Evolutionary conservation across 2,329 filamentous ascomycete genomes (phyloP), one percentile per base, ranked within the genome.

Genomic region (Coniella lustricola): DNA sequence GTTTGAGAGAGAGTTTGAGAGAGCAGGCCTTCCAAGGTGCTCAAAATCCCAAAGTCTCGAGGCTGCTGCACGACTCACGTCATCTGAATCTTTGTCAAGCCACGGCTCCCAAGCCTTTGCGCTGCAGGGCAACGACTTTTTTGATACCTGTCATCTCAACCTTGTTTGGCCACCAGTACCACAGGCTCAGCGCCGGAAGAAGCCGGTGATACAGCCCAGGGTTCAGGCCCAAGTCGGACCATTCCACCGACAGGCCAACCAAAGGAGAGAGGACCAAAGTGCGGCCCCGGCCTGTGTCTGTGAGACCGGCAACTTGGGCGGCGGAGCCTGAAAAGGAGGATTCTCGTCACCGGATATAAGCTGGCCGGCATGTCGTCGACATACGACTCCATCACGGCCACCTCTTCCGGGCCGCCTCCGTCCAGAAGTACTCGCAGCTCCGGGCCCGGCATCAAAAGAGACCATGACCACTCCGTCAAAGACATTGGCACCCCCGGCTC

Each of bases 341-440:
- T 14, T 29, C 25, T 29, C 40, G 12, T 17, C 40, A 8, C 16
- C n/a, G 43, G 37, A 18, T 22, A 25, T 21, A 32, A 43, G 25
- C n/a, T 29, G 17, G 14, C 17, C 40, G 32, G 21, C 3, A 52
- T 52, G 50, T 41, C 25, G 25, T 29, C 50, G 31, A 47, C 35
- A 34, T 44, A 40, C 20, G 39, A 47, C 10, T 51, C 49, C 25
- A 51, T 51, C 36, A 47, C 47, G 17, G 50, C 50, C 34, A 43
- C 47, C 33, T 50, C 50, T 34, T 38, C 50, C 13, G 43, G 42
- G 44, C 25, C 25, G 25, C 18, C 16, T 4, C 10, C 17, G 18
- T 34, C 44, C 17, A 14, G 17, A 17, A n/a, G 21, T 10, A 41
- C 13, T 25, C 38, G 22, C 38, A 38, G 36, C 18, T 25, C 44